Evolutionary conservation across 1,284 basidiomycete species (phyloP), one percentile per base, ranked within the genome.

Genomic region (Golubevia pallescens): DNA sequence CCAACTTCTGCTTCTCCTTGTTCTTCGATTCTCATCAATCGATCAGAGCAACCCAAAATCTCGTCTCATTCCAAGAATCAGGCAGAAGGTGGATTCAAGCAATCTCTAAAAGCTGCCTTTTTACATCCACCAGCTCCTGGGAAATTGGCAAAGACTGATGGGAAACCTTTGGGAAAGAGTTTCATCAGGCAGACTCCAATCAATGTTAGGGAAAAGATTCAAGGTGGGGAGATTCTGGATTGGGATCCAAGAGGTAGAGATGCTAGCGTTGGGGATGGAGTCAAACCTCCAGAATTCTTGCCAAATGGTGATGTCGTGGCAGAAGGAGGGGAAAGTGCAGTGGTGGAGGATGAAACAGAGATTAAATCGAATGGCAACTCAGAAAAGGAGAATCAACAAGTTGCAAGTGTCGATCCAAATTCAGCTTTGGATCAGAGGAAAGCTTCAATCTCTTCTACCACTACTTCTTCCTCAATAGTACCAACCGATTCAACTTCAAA

Each of bases 21-120:
- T n/a, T n/a, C n/a, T 38, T 38, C 34, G 10, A 38, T 38, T 38
- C 34, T 38, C 3, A 10, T 38, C 5, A 38, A 38, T 10, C 3
- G 10, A 38, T 38, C 34, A 5, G 34, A 38, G 10, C 34, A 5
- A 38, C 34, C 34, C 34, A 38, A 38, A 38, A 38, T 38, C 34
- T 38, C 34, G 10, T 38, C 34, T 5, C 3, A 10, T 38, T 10
- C 3, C 34, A 38, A 38, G 34, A 38, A 38, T 10, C 8, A 57
- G 20, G 5, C 20, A 42, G 62, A 70, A 6, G 65, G 64, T 2
- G 65, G 69, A 13, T 67, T 74, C 55, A 70, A 65, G 42, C 66
- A 69, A 2, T 71, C 74, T 1, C 63, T 80, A 63, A 80, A 78
- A 60, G 64, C 70, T 6, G 73, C 75, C 55, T 80, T 80, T 51